Evolutionary conservation across 176 grass and related monocot species (phyloP).

Genomic region (Ananas comosus): DNA sequence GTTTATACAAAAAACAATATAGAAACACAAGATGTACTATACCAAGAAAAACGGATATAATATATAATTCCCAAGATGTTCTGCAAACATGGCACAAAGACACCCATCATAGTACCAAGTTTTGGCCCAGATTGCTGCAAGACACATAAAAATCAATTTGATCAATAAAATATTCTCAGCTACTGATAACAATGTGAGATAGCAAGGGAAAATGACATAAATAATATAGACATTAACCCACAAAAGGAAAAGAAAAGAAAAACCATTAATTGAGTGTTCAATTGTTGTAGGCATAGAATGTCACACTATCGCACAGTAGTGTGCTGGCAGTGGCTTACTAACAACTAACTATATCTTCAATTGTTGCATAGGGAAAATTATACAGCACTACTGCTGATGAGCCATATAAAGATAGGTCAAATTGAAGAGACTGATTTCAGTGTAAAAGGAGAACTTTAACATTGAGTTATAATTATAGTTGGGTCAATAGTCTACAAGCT

Average conservation of each 20-base stretch:
- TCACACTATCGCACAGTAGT: too few species aligned
- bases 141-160: slow-evolving; percentile 12
- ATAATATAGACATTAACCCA: slow-evolving; percentile 1
- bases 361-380: too few species aligned
- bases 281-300: too few species aligned
- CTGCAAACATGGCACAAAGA: slow-evolving; percentile 97
- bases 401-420: too few species aligned
- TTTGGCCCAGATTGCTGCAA: slow-evolving; percentile 62
- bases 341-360: too few species aligned
- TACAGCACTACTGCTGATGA: too few species aligned
- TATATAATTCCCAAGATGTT: slow-evolving; percentile 99
- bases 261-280: too few species aligned
- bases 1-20: neutral
- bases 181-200: neutral
- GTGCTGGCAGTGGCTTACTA: too few species aligned
- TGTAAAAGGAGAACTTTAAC: too few species aligned
- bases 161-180: neutral
- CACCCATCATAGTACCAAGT: slow-evolving; percentile 94
- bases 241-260: neutral
- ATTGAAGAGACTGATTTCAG: too few species aligned
- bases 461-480: too few species aligned
- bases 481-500: too few species aligned
- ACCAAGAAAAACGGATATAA: slow-evolving; percentile 99
- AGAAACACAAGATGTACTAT: slow-evolving; percentile 24
- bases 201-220: neutral